These are phyloP conservation scores for Dittrichia graveolens DNA, from an alignment of 129 eudicot genomes.

Conservation along the genomic window DNA sequence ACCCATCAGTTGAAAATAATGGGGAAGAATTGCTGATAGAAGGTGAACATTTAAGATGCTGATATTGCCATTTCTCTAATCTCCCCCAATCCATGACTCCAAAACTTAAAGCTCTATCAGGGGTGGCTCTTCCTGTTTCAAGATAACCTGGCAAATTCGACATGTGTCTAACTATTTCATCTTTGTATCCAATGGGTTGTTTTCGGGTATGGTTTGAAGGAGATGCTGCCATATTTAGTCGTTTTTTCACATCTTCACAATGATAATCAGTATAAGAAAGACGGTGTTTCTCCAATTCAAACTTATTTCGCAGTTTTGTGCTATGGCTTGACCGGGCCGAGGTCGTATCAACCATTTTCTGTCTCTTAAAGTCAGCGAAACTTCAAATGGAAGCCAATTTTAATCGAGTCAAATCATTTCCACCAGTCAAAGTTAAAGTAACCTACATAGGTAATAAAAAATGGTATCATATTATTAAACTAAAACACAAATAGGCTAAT, in stretches of 20 bases:
- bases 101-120: conserved; percentile 62
- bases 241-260: conserved; percentile 47
- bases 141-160: conserved; percentile 75
- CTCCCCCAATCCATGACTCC: conserved; percentile 88
- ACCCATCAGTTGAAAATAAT: conserved; percentile 47
- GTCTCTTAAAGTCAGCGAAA: conserved; percentile 14
- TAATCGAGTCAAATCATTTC: conserved; percentile 18
- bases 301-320: conserved; percentile 40
- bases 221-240: conserved; percentile 26
- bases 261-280: conserved; percentile 49
- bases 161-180: conserved; percentile 74
- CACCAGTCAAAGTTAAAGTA: conserved; percentile 15
- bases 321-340: conserved; percentile 32
- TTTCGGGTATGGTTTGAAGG: conserved; percentile 37
- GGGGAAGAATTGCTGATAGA: conserved; percentile 54
- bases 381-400: conserved; percentile 15
- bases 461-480: conserved; percentile 6
- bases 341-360: conserved; percentile 33
- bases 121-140: conserved; percentile 53
- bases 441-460: conserved; percentile 4
- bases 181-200: conserved; percentile 31
- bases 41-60: conserved; percentile 43
- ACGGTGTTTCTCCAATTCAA: conserved; percentile 43
- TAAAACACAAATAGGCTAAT: conserved; percentile 15
- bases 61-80: conserved; percentile 71